A percentile compares a stretch with the other conserved stretches of the same genome.
Evolutionary conservation across 2,329 filamentous ascomycete species (phyloP).

Genomic region (Claviceps quebecensis): DNA sequence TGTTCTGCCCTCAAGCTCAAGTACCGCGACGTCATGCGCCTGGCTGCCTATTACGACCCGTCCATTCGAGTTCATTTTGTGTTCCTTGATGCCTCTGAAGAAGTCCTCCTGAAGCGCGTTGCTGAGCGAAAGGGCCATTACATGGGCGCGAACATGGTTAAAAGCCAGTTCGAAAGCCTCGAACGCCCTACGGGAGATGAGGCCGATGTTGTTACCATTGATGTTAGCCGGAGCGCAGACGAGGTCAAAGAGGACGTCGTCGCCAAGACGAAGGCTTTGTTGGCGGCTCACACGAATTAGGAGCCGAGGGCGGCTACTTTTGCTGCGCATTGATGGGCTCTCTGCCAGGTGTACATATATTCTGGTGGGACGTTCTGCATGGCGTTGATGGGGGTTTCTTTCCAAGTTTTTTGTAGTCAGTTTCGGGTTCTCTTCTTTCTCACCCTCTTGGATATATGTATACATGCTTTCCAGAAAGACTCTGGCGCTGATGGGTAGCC

Average conservation of each 20-base stretch:
- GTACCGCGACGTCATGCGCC: constrained; percentile 83
- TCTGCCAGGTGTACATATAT: no score
- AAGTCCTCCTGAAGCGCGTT: constrained; percentile 63
- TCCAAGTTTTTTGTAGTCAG: no score
- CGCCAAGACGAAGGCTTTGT: constrained; percentile 38
- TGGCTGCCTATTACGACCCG: constrained; percentile 62
- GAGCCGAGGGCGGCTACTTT: not conserved
- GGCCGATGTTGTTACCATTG: constrained; percentile 56
- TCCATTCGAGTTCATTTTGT: constrained; percentile 79
- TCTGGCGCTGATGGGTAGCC: not conserved
- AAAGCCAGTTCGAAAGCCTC: constrained; percentile 78
- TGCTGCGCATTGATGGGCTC: no score
- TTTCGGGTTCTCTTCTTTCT: not conserved
- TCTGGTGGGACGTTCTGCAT: no score
- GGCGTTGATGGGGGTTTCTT: no score
- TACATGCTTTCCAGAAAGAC: not conserved
- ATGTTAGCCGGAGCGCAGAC: constrained; percentile 46
- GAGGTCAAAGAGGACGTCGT: constrained; percentile 49
- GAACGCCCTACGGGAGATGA: constrained; percentile 65
- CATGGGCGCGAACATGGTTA: constrained; percentile 93
- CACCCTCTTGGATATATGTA: not conserved
- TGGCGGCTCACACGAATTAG: constrained; percentile 18
- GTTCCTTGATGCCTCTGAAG: constrained; percentile 69
- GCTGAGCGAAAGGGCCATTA: constrained; percentile 67
- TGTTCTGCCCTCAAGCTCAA: constrained; percentile 95